Percentiles rank a stretch among this genome's conserved stretches.
Evolutionary conservation across 2,329 filamentous ascomycete genomes (phyloP).

Genomic region (Aspergillus aculeatinus): DNA sequence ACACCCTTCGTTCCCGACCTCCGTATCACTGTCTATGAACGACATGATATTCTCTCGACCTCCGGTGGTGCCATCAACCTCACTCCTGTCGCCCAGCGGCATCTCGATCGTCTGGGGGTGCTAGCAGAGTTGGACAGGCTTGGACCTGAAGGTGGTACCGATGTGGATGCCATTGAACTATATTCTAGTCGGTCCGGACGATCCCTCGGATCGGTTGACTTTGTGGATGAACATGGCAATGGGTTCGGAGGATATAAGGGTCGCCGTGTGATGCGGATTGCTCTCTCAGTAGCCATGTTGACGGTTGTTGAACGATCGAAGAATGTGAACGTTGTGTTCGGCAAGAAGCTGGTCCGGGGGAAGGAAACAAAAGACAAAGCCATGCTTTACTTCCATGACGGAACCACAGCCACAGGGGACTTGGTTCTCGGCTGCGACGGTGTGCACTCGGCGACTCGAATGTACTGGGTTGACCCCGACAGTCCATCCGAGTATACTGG

Average conservation of each 20-base stretch:
- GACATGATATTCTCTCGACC: constrained; percentile 42
- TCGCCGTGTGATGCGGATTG: constrained; percentile 43
- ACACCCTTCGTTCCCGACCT: constrained; percentile 34
- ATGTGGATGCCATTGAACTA: constrained; percentile 43
- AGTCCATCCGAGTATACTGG: constrained; percentile 40
- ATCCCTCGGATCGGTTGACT: constrained; percentile 40
- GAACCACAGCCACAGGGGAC: constrained; percentile 33
- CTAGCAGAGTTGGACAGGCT: constrained; percentile 38
- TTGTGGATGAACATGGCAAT: constrained; percentile 36
- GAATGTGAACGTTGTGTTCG: constrained; percentile 43
- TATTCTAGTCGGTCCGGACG: constrained; percentile 43
- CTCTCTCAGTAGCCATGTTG: constrained; percentile 44
- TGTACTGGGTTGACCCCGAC: constrained; percentile 35
- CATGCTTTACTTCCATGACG: constrained; percentile 40
- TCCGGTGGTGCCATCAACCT: constrained; percentile 48
- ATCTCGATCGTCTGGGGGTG: constrained; percentile 44
- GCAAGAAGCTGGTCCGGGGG: constrained; percentile 41
- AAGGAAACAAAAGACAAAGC: constrained; percentile 34
- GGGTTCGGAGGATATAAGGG: constrained; percentile 44
- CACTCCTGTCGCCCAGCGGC: constrained; percentile 45
- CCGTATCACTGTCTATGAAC: constrained; percentile 42
- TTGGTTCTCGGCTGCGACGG: constrained; percentile 43
- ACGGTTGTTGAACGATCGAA: constrained; percentile 35
- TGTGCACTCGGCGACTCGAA: constrained; percentile 40
- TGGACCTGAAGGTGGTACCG: constrained; percentile 40